Evolutionary conservation across 225 moss, liverwort and hornwort genomes (phyloP), one percentile per base, ranked within the genome.

Genomic region (Lunularia cruciata): DNA sequence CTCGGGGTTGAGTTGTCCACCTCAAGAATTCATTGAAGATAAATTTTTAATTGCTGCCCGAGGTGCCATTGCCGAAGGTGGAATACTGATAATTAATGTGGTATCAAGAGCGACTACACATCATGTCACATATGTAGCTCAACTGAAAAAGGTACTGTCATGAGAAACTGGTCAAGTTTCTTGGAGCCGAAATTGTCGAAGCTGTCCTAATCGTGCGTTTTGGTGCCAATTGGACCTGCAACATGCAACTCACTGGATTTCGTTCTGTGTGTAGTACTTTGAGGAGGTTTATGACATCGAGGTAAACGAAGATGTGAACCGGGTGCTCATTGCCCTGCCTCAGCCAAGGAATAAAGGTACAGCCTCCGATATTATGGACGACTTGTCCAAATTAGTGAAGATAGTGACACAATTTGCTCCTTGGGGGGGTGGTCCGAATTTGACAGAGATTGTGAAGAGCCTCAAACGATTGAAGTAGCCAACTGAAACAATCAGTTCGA

Each of bases 1-100:
- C 71, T 88, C 77, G 68, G 95, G 95, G 20, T 77, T 92, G 73
- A 96, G 95, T 74, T 96, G 95, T 39, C 95, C 95, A 22, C 92
- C 95, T 51, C 77, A 83, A 28, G 86, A 87, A 76, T 96, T 96
- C 63, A 58, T 96, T 65, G 90, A 90, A 81, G 90, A 90, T 37
- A 63, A 88, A 0, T 96, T 96, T 63, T 73, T 96, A 47, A 43
- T 73, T 0, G 78, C 90, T 42, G 92, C 95, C 8, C 84, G 76
- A 78, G 77, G 60, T 55, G 84, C 82, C 26, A 80, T 96, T 6
- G 74, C 75, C 39, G 87, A 84, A 42, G 90, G 84, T 53, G 95
- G 95, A 33, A 77, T 96, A 36, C 67, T 96, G 71, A 88, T 86
- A 20, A 85, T 92, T 31, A 96, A 96, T 67, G 58, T 96, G 20